phyloP scores from a whole-genome alignment of 352 stramenopile genomes.

The Phytopythium chamaehyphon region DNA sequence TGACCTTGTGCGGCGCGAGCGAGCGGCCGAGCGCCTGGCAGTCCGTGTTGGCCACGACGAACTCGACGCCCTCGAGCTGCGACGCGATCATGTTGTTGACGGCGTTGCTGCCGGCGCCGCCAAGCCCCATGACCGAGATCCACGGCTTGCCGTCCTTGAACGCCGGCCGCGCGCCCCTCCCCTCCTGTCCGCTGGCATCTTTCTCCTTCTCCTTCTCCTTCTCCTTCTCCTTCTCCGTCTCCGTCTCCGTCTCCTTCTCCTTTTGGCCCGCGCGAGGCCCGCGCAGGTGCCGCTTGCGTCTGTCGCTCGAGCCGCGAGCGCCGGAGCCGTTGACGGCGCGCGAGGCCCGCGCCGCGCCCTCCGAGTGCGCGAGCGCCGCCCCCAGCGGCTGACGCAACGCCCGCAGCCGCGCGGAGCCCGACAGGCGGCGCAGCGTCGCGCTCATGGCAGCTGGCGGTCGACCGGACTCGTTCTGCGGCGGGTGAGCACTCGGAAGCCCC shows the following conservation, averaged over 20 bases:
- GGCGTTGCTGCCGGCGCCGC: slow-evolving; percentile 80
- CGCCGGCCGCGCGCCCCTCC: slow-evolving; percentile 12
- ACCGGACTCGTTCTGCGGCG: neutral
- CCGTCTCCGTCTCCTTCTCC: neutral
- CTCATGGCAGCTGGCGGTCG: neutral
- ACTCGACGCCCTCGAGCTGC: slow-evolving; percentile 90
- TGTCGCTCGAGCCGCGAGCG: neutral
- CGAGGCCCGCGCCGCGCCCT: neutral
- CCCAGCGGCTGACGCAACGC: neutral
- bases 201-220: neutral
- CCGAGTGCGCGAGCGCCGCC: slow-evolving; percentile 5
- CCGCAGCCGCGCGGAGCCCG: neutral
- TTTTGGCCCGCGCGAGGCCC: neutral
- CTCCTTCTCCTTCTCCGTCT: neutral
- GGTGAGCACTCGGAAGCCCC: neutral
- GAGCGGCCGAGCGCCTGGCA: slow-evolving; percentile 86
- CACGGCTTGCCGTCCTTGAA: slow-evolving; percentile 84
- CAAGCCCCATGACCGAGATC: slow-evolving; percentile 85
- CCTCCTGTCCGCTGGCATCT: neutral
- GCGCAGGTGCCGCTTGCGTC: slow-evolving; percentile 5
- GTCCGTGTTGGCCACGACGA: slow-evolving; percentile 96
- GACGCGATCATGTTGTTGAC: slow-evolving; percentile 90
- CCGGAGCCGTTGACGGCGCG: slow-evolving; percentile 2
- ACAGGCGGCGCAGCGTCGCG: neutral
- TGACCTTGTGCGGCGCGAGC: slow-evolving; percentile 78